Evolutionary conservation across 306 rosid genomes (phyloP).

Genomic region (Glycine latifolia): DNA sequence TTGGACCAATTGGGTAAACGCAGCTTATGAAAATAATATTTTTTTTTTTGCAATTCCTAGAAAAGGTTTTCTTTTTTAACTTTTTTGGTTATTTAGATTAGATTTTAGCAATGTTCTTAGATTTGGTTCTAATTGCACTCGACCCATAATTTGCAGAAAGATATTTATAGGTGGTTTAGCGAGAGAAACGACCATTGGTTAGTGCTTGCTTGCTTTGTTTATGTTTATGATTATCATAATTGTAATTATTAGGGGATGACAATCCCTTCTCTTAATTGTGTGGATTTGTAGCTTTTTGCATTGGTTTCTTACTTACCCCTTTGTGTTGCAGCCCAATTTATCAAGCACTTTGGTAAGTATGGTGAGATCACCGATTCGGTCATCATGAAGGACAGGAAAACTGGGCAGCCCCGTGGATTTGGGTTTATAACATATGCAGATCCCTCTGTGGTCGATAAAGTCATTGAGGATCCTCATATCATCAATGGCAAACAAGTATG

Average conservation of each 20-base stretch:
- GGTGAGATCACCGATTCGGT: constrained; percentile 91
- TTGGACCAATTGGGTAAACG: not conserved
- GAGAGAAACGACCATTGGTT: constrained; percentile 91
- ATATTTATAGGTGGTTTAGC: constrained; percentile 98
- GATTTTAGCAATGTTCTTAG: constrained; percentile 48
- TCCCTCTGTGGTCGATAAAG: constrained; percentile 87
- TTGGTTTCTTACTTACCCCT: constrained; percentile 39
- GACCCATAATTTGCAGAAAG: constrained; percentile 77
- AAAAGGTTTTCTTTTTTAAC: not conserved
- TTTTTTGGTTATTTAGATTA: constrained; percentile 8
- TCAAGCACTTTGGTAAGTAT: constrained; percentile 84
- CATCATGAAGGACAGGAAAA: constrained; percentile 94
- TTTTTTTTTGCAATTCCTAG: not conserved
- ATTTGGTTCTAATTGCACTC: constrained; percentile 48
- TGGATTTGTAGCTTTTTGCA: constrained; percentile 12
- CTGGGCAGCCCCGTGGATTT: constrained; percentile 93
- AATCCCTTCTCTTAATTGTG: constrained; percentile 20
- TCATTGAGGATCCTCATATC: constrained; percentile 79
- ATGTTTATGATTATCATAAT: constrained; percentile 17
- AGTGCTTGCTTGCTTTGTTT: constrained; percentile 56
- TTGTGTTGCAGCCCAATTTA: constrained; percentile 74
- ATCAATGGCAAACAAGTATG: constrained; percentile 88
- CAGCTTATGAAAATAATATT: not conserved
- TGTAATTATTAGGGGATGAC: constrained; percentile 26
- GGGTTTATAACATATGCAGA: constrained; percentile 93